phyloP scores from a whole-genome alignment of 1,284 basidiomycete species.

The Takashimella tepidaria region DNA sequence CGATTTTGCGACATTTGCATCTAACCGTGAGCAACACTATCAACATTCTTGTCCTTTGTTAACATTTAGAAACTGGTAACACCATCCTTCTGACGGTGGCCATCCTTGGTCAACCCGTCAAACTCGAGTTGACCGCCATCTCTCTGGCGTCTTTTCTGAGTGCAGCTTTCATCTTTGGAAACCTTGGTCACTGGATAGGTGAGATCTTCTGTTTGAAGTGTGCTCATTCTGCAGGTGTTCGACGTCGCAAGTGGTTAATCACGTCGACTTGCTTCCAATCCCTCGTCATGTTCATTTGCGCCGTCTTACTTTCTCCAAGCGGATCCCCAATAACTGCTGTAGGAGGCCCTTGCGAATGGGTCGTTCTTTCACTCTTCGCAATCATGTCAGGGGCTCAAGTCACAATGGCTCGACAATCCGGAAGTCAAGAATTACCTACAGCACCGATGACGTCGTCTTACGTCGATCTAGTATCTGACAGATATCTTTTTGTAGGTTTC shows the following conservation, averaged over 20 bases:
- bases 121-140: conserved; percentile 28
- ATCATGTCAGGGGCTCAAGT: conserved; percentile 41
- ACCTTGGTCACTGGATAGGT: conserved; percentile 36
- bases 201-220: background rate
- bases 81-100: conserved; percentile 40
- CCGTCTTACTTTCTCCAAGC: conserved; percentile 24
- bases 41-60: too few relatives aligned
- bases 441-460: conserved; percentile 39
- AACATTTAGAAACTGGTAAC: conserved; percentile 34
- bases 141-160: conserved; percentile 32
- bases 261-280: conserved; percentile 22
- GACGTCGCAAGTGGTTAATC: conserved; percentile 30
- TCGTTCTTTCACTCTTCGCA: conserved; percentile 34
- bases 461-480: conserved; percentile 38
- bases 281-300: conserved; percentile 18
- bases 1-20: conserved; percentile 40
- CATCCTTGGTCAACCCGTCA: conserved; percentile 22
- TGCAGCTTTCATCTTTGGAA: conserved; percentile 31
- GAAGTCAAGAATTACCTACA: conserved; percentile 28
- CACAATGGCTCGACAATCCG: conserved; percentile 28
- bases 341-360: conserved; percentile 28
- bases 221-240: conserved; percentile 13
- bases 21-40: conserved; percentile 26
- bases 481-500: conserved; percentile 26
- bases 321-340: conserved; percentile 19